Base-by-base conservation (phyloP, 2,329 filamentous ascomycete species). In the Parasarocladium wereldwijsianum region DNA sequence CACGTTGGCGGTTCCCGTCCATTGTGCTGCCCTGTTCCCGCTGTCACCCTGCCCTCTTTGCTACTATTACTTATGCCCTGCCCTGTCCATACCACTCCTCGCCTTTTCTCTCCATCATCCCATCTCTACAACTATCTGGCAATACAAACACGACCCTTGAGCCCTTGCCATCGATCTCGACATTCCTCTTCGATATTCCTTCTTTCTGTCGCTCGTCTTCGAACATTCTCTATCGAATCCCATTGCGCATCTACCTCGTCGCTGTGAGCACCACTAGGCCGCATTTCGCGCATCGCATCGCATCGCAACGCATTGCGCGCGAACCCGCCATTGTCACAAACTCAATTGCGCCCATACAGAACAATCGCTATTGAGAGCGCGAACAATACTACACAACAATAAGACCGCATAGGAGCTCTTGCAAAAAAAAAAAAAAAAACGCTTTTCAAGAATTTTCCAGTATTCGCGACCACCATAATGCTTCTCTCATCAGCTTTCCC, bases 401-500 rank as follows among this genome's bases (percentile, higher is more conserved):
- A 30, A 15, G 19, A 21, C 8, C n/a, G 8, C 19, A 8, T 21
- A 8, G 19, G 8, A n/a, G 19, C n/a, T n/a, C 8, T 14, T 11
- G 19, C 27, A 22, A 26, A 29, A 29, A 7, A 29, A 10, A 29
- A 13, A 19, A 19, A 8, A 6, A 4, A 12, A 11, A 15, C 16
- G 11, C 26, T 5, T 12, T 7, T 10, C 19, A 31, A 18, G 20
- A 25, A 30, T 17, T 21, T 11, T 17, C n/a, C 28, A 31, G 22
- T 26, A 32, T 31, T 28, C 24, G 26, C 21, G 10, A n/a, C 33
- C 28, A 29, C 34, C 38, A 57, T 38, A 14, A 75, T 75, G 70
- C 51, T 74, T 34, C 60, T 73, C 37, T 68, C 69, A 13, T 73
- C 69, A 17, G 64, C 68, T 20, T 49, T 74, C 25, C 54, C 63